Conservation (phyloP, 2,329 filamentous ascomycete species). For the Neospermospora avenae region DNA sequence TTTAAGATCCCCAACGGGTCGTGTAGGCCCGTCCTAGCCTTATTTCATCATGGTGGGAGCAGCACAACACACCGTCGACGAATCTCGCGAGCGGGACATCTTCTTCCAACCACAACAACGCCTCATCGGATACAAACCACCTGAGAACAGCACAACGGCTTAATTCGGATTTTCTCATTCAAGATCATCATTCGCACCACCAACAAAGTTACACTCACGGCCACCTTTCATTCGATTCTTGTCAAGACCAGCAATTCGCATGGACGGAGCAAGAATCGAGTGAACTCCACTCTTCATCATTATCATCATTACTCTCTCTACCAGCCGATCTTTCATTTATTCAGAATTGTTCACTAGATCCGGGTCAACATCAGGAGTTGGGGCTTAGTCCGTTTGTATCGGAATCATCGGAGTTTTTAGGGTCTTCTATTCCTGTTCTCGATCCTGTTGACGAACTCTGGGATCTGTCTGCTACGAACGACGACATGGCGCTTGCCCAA, state of each 20-base stretch:
- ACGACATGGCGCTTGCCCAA: constrained; percentile 1
- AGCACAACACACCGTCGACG: background rate
- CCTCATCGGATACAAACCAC: constrained; percentile 9
- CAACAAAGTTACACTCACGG: background rate
- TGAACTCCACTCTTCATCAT: background rate
- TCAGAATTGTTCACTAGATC: background rate
- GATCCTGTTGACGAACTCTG: constrained; percentile 5
- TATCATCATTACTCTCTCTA: constrained; percentile 1
- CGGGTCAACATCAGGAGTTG: background rate
- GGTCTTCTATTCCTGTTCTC: background rate
- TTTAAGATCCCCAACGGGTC: constrained; percentile 7
- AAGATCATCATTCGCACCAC: background rate
- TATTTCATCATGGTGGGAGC: constrained; percentile 9
- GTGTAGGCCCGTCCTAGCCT: constrained; percentile 10
- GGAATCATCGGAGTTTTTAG: background rate
- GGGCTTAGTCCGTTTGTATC: background rate
- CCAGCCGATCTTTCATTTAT: background rate
- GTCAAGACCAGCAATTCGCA: background rate
- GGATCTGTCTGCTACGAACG: constrained; percentile 3
- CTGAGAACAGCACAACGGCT: constrained; percentile 6
- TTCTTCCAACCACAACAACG: constrained; percentile 8
- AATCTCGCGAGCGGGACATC: background rate
- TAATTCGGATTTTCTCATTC: background rate
- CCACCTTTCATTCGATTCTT: background rate
- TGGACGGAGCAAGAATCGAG: constrained; percentile 4